Conservation (phyloP, 768 basidiomycete species). For the Suillus lakei region DNA sequence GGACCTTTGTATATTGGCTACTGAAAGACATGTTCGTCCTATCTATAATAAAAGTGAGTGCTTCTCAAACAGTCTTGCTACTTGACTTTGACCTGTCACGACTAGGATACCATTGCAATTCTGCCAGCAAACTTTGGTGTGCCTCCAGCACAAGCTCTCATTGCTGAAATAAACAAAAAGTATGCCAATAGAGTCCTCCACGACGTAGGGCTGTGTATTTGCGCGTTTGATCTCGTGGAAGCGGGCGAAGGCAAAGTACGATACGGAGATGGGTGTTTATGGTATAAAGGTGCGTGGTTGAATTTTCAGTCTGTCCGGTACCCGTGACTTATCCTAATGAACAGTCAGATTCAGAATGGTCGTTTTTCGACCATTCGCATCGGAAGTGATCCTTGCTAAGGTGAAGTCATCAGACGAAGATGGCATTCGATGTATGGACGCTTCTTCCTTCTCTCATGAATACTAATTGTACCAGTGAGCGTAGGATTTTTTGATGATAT, state of each 20-base stretch:
- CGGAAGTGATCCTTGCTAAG: conserved; percentile 89
- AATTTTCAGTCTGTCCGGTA: not conserved
- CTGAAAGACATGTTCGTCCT: conserved; percentile 47
- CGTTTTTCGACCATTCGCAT: conserved; percentile 88
- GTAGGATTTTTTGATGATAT: conserved; percentile 96
- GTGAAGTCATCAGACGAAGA: conserved; percentile 87
- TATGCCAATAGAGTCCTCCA: conserved; percentile 92
- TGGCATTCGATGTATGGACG: conserved; percentile 75
- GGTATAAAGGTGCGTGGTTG: conserved; percentile 79
- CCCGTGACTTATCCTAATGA: not conserved
- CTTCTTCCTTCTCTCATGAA: not conserved
- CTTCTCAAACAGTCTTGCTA: not conserved
- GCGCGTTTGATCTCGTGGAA: conserved; percentile 84
- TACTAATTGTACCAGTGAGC: conserved; percentile 56
- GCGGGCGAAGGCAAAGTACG: conserved; percentile 91
- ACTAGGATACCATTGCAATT: conserved; percentile 89
- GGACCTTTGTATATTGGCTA: not conserved
- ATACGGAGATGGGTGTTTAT: conserved; percentile 93
- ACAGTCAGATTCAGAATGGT: conserved; percentile 88
- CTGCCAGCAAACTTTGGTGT: conserved; percentile 85
- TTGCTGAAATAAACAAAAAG: conserved; percentile 90
- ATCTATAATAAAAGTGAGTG: conserved; percentile 46
- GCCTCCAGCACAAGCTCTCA: conserved; percentile 79
- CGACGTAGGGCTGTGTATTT: conserved; percentile 90
- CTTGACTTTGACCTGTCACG: conserved; percentile 5